Evolutionary conservation across 352 stramenopile species (phyloP).

Genomic region (Detonula confervacea): DNA sequence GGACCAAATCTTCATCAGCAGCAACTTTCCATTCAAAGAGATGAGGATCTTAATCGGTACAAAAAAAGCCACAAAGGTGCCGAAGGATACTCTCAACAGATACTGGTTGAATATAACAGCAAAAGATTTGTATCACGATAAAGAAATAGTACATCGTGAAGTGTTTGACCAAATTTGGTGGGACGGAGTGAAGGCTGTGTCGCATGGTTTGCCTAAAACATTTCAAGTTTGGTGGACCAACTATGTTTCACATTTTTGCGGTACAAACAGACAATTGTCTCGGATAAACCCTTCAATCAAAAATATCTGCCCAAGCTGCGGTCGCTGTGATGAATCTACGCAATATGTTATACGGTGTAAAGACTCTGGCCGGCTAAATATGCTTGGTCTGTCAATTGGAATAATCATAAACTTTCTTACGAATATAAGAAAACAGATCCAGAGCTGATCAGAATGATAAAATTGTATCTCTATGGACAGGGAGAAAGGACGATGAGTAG

Average conservation of each 20-base stretch:
- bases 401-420: conserved; percentile 8
- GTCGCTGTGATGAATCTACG: conserved; percentile 8
- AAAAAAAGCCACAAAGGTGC: conserved; percentile 13
- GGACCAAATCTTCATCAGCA: background rate
- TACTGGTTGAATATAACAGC: conserved; percentile 19
- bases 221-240: conserved; percentile 25
- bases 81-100: conserved; percentile 9
- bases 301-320: conserved; percentile 40
- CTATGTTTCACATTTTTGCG: conserved; percentile 34
- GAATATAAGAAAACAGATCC: background rate
- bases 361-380: conserved; percentile 9
- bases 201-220: conserved; percentile 22
- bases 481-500: background rate
- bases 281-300: conserved; percentile 1
- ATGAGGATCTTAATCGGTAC: background rate
- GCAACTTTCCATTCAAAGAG: conserved; percentile 22
- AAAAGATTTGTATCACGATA: conserved; percentile 2
- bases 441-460: background rate
- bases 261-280: conserved; percentile 29
- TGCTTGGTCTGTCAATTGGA: conserved; percentile 16
- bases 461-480: background rate
- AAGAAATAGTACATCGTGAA: conserved; percentile 13
- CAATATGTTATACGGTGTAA: conserved; percentile 40
- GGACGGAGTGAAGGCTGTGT: conserved; percentile 11
- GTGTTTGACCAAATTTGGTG: conserved; percentile 34